Percentiles rank a stretch among this genome's conserved stretches.
Conservation (phyloP, 148 eudicot species). For the Rhododendron henanense region DNA sequence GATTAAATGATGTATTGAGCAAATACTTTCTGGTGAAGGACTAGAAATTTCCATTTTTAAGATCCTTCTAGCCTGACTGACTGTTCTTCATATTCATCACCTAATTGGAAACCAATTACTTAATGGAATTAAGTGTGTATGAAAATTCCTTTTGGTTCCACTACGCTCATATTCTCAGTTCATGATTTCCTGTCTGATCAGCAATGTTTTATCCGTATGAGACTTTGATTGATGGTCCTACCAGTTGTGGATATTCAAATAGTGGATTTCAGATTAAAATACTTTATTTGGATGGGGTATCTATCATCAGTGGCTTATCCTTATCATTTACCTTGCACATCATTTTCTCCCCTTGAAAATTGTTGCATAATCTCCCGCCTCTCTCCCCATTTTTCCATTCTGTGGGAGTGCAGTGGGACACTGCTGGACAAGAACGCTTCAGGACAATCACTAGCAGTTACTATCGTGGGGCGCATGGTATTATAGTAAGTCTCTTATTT, state of each 20-base stretch:
- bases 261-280: neutral
- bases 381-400: neutral
- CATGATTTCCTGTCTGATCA: neutral
- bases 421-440: slow-evolving; percentile 15
- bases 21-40: neutral
- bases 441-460: slow-evolving; percentile 17
- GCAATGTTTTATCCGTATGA: neutral
- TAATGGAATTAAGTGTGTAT: neutral
- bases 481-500: neutral
- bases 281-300: neutral
- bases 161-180: neutral
- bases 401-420: slow-evolving; percentile 31
- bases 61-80: neutral
- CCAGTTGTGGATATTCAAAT: neutral
- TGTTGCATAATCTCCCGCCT: neutral
- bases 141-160: neutral
- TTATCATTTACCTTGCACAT: neutral
- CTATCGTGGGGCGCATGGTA: slow-evolving; percentile 14
- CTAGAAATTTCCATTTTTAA: neutral
- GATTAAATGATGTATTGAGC: neutral
- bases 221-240: neutral
- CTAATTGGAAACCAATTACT: neutral
- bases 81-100: neutral
- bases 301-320: neutral
- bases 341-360: neutral